Evolutionary conservation across 106 monocot species (phyloP).

Genomic region (Iris macrosiphon): DNA sequence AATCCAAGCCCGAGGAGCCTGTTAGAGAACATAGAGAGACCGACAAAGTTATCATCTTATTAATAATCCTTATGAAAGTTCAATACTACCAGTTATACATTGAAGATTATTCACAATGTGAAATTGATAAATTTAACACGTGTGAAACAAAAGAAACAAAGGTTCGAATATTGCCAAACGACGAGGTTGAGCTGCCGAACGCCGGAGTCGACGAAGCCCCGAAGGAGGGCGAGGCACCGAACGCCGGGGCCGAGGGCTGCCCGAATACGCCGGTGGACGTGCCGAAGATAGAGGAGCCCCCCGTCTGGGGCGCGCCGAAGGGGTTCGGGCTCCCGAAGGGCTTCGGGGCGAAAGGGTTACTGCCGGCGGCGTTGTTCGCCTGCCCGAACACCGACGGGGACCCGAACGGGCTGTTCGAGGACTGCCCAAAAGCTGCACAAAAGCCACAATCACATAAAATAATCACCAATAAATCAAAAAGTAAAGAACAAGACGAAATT

Average conservation of each 20-base stretch:
- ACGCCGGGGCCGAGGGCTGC: slow-evolving; percentile 35
- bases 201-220: slow-evolving; percentile 62
- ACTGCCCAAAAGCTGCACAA: slow-evolving; percentile 73
- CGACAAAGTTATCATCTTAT: no score
- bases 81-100: no score
- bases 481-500: background rate
- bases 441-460: background rate
- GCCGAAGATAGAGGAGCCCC: slow-evolving; percentile 59
- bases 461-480: background rate
- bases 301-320: slow-evolving; percentile 65
- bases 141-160: no score
- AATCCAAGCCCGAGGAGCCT: no score
- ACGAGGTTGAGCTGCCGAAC: slow-evolving; percentile 55
- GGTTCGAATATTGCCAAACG: slow-evolving; percentile 67
- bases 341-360: slow-evolving; percentile 59
- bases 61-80: no score
- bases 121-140: no score
- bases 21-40: no score
- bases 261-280: slow-evolving; percentile 91
- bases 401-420: slow-evolving; percentile 67
- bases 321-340: slow-evolving; percentile 66
- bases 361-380: slow-evolving; percentile 20
- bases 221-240: slow-evolving; percentile 68
- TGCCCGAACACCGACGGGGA: slow-evolving; percentile 68
- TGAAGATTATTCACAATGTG: no score